Conservation (phyloP, 768 basidiomycete species). For the Roridomyces roridus region DNA sequence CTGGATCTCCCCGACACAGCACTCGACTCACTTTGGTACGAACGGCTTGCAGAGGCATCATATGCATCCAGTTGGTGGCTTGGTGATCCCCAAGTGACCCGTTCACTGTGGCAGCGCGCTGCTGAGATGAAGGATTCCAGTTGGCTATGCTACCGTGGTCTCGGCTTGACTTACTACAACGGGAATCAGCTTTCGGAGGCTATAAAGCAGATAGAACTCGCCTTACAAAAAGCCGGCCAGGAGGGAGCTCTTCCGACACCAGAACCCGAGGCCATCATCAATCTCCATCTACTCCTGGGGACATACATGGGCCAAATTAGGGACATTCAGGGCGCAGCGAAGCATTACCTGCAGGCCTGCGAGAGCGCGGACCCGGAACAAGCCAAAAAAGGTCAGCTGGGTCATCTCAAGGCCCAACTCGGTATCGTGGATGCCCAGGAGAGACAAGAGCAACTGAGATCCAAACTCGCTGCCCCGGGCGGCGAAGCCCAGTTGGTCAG, state of each 20-base stretch:
- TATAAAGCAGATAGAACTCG: background rate
- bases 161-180: background rate
- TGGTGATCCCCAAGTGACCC: background rate
- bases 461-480: background rate
- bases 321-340: background rate
- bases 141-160: background rate
- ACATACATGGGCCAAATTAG: background rate
- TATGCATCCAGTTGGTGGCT: too few relatives aligned
- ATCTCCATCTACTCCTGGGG: background rate
- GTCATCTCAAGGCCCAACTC: background rate
- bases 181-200: background rate
- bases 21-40: constrained; percentile 1
- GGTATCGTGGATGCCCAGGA: background rate
- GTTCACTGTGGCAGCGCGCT: background rate
- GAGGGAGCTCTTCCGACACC: background rate
- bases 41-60: background rate
- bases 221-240: background rate
- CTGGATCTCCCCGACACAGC: background rate
- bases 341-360: background rate
- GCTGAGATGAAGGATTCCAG: background rate
- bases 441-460: background rate
- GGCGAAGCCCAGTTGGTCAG: background rate
- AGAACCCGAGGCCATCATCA: background rate
- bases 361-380: background rate
- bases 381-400: background rate